Base-by-base conservation (phyloP, 371 early-diverging fungal species). In the Neoconidiobolus thromboides region DNA sequence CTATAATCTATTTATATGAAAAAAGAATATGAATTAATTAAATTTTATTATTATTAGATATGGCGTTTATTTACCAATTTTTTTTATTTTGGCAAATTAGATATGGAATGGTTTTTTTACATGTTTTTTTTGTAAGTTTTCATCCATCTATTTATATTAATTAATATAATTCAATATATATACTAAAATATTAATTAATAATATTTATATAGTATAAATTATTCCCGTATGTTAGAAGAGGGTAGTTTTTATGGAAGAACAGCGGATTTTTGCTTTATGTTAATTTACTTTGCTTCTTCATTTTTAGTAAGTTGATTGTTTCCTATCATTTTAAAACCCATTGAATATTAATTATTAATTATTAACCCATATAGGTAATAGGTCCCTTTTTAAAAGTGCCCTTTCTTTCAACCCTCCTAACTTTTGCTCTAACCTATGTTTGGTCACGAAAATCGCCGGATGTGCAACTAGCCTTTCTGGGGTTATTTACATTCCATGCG, bases 381-480 rank as follows among this genome's bases (percentile, higher is more conserved):
- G 67, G 83, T 9, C 85, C 89, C 40, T 71, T 85, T 49, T 68
- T 87, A 26, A 75, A 72, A 40, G 74, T 89, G 63, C 84, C 85
- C 3, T 94, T 95, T 69, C 71, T 95, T 62, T 87, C 86, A 1
- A 77, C 86, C 4, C 77, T 93, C 5, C 72, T 97, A 39, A 83
- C 88, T 1, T 87, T 87, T 64, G 79, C 88, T 46, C 71, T 97
- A 65, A 88, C 90, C 0, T 97, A 97, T 66, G 74, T 97, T 43
- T 97, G 98, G 98, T 83, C 94, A 40, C 77, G 96, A 46, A 80
- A 89, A 50, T 92, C 95, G 69, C 89, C 93, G 4, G 77, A 80
- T 61, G 72, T 90, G 43, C 77, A 82, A 59, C 70, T 97, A 58
- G 87, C 80, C 62, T 90, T 96, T 60, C 69, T 96, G 56, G 95